These are phyloP conservation scores for Farysia itapuensis DNA, from an alignment of 1,284 basidiomycete genomes.

Conservation along the genomic window DNA sequence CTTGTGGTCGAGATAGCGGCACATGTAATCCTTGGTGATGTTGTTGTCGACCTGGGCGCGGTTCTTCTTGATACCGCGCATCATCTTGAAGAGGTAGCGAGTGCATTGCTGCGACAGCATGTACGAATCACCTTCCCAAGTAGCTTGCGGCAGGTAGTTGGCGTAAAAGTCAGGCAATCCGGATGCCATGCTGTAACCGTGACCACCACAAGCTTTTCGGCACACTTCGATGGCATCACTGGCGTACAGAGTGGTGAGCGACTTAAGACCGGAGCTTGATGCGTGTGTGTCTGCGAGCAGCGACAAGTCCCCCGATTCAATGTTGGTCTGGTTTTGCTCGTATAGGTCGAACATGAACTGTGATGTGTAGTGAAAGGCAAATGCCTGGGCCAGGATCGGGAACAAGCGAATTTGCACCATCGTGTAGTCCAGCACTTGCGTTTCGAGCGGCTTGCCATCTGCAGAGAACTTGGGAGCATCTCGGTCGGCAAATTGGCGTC, in stretches of 20 bases:
- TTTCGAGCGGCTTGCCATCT: constrained; percentile 57
- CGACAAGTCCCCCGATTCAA: constrained; percentile 59
- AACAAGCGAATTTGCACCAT: constrained; percentile 61
- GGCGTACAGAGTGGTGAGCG: constrained; percentile 59
- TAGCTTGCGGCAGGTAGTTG: constrained; percentile 54
- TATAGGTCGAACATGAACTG: constrained; percentile 60
- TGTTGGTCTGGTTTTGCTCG: constrained; percentile 54
- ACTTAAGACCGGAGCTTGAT: constrained; percentile 59
- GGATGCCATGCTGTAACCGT: constrained; percentile 58
- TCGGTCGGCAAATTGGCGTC: constrained; percentile 60
- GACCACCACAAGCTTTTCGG: constrained; percentile 60
- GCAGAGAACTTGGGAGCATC: constrained; percentile 59
- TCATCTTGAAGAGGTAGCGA: constrained; percentile 60
- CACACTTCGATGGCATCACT: constrained; percentile 60
- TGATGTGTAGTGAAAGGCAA: constrained; percentile 61
- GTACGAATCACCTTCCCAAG: constrained; percentile 61
- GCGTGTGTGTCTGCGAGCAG: constrained; percentile 61
- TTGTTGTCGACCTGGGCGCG: constrained; percentile 44
- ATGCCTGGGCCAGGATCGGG: constrained; percentile 61
- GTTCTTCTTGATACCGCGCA: constrained; percentile 49
- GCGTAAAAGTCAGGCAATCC: constrained; percentile 52
- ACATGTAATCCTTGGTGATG: constrained; percentile 59
- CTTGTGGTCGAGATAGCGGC: constrained; percentile 56
- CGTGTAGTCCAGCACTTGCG: constrained; percentile 61
- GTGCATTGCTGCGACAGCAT: constrained; percentile 61